Conservation (phyloP, 257 asterid genomes). For the Solanum raphanifolium region DNA sequence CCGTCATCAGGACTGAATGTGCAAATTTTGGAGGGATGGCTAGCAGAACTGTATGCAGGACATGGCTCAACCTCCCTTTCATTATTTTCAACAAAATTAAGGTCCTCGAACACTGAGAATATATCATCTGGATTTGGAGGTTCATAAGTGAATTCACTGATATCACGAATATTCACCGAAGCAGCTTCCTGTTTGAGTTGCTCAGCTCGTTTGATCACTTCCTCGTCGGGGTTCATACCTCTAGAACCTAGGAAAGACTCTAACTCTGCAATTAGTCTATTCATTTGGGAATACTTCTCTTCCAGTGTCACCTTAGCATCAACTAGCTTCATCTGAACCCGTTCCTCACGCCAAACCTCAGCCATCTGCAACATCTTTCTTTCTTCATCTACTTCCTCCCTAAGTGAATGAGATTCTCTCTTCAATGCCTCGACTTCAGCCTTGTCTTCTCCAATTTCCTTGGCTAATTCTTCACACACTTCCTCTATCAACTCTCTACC, state of each 20-base stretch:
- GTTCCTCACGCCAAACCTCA: constrained; percentile 77
- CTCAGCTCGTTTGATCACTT: constrained; percentile 40
- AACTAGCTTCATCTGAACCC: constrained; percentile 60
- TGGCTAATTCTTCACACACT: constrained; percentile 70
- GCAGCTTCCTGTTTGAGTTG: constrained; percentile 34
- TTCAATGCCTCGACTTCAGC: constrained; percentile 50
- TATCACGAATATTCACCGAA: constrained; percentile 37
- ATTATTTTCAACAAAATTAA: constrained; percentile 20
- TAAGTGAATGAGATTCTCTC: constrained; percentile 35
- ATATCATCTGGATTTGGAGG: constrained; percentile 50
- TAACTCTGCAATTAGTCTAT: constrained; percentile 33
- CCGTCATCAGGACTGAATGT: constrained; percentile 30
- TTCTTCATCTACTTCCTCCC: constrained; percentile 65
- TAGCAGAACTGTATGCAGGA: constrained; percentile 23
- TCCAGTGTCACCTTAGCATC: constrained; percentile 68
- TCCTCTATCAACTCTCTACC: constrained; percentile 58
- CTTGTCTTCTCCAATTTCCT: constrained; percentile 58
- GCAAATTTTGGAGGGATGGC: constrained; percentile 26
- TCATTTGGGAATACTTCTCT: constrained; percentile 51
- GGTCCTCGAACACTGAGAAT: constrained; percentile 42
- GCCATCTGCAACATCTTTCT: constrained; percentile 75
- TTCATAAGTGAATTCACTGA: constrained; percentile 46
- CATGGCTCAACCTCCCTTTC: constrained; percentile 32
- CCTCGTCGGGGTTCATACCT: constrained; percentile 13
- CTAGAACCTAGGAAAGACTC: constrained; percentile 28